Evolutionary conservation across 441 rosid genomes (phyloP).

Genomic region (Sinapis alba): DNA sequence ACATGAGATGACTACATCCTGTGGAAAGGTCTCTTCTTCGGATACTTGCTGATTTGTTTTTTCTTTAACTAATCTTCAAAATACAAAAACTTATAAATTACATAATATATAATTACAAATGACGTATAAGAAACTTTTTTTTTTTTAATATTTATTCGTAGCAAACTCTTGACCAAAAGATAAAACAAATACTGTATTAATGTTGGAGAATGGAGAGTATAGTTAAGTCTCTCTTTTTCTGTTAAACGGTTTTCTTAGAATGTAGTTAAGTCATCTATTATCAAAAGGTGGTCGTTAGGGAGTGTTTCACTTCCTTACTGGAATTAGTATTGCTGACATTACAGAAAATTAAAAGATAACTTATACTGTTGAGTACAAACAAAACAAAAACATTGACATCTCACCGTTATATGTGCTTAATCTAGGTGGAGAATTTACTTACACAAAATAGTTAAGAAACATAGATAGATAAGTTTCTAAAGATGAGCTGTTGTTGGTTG

Average conservation of each 20-base stretch:
- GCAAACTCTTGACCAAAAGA: background rate
- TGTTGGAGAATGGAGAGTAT: background rate
- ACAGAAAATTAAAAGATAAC: background rate
- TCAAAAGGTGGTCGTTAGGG: constrained; percentile 5
- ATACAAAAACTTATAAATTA: background rate
- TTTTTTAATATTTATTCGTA: background rate
- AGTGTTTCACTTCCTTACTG: constrained; percentile 6
- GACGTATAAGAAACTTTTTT: background rate
- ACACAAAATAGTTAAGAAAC: background rate
- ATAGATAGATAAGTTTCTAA: background rate
- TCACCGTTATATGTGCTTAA: constrained; percentile 4
- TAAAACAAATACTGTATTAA: background rate
- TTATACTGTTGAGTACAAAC: constrained; percentile 7
- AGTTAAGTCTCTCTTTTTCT: background rate
- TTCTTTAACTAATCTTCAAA: background rate
- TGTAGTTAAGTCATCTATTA: constrained; percentile 17
- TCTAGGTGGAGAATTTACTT: background rate
- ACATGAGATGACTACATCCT: constrained; percentile 19
- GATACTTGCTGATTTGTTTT: constrained; percentile 3
- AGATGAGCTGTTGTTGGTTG: constrained; percentile 36
- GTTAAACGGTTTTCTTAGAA: background rate
- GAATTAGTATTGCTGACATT: background rate
- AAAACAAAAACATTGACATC: constrained; percentile 25
- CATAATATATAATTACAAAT: background rate
- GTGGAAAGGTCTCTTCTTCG: constrained; percentile 4